Percentiles rank a stretch among this genome's conserved stretches.
These are phyloP conservation scores for Trichoderma guizhouense DNA, from an alignment of 2,329 filamentous ascomycete species.

Conservation along the genomic window DNA sequence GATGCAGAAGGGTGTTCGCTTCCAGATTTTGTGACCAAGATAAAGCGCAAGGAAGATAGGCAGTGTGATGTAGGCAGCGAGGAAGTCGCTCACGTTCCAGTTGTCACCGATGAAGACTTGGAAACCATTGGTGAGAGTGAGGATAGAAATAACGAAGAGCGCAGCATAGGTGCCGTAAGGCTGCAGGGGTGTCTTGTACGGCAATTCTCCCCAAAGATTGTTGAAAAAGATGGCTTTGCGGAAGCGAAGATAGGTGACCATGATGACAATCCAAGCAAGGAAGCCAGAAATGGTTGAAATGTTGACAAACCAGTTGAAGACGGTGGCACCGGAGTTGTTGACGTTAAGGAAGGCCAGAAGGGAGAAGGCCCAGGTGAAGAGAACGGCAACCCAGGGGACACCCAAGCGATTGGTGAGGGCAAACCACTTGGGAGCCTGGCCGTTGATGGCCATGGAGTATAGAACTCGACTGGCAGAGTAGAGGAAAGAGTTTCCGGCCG, in stretches of 20 bases:
- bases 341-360: constrained; percentile 69
- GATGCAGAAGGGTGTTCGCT: constrained; percentile 42
- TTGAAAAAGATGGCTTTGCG: constrained; percentile 53
- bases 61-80: constrained; percentile 62
- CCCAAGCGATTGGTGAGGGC: constrained; percentile 57
- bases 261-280: constrained; percentile 58
- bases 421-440: constrained; percentile 63
- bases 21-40: constrained; percentile 55
- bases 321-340: constrained; percentile 57
- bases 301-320: constrained; percentile 71
- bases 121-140: constrained; percentile 74
- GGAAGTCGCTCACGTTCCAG: constrained; percentile 61
- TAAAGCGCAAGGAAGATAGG: constrained; percentile 61
- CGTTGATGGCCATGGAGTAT: constrained; percentile 63
- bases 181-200: constrained; percentile 51
- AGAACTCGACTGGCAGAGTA: constrained; percentile 69
- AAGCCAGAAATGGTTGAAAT: constrained; percentile 62
- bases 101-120: constrained; percentile 65
- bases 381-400: constrained; percentile 55
- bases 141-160: constrained; percentile 54
- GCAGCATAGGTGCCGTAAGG: constrained; percentile 63
- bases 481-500: constrained; percentile 58
- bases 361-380: constrained; percentile 56
- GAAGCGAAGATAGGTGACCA: constrained; percentile 59
- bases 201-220: constrained; percentile 47